These are phyloP conservation scores for Penstemon barbatus DNA, from an alignment of 257 asterid genomes.

Conservation along the genomic window DNA sequence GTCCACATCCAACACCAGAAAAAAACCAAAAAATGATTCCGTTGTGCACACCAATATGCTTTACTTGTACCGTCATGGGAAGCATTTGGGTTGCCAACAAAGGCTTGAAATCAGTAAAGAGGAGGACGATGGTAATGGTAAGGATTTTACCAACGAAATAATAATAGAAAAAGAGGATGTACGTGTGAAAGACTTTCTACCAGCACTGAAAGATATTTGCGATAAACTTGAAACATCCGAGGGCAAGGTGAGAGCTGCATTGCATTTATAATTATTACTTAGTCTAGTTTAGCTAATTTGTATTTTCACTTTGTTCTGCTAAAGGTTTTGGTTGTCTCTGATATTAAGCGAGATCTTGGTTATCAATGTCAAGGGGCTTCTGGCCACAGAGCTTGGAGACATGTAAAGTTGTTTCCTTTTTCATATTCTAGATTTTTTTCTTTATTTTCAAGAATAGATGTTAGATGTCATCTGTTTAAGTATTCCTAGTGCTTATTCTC, in stretches of 20 bases:
- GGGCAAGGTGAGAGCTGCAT: constrained; percentile 63
- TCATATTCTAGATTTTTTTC: neutral
- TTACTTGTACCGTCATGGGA: constrained; percentile 71
- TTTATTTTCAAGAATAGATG: constrained; percentile 9
- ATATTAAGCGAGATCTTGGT: constrained; percentile 79
- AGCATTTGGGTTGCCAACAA: constrained; percentile 79
- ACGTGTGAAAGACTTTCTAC: constrained; percentile 71
- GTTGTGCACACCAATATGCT: constrained; percentile 77
- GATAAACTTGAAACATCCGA: constrained; percentile 77
- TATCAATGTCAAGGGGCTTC: constrained; percentile 43
- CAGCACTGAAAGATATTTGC: constrained; percentile 76
- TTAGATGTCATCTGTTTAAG: constrained; percentile 10
- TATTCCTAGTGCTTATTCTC: constrained; percentile 21
- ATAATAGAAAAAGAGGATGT: constrained; percentile 49
- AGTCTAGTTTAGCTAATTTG: constrained; percentile 24
- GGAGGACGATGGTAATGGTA: constrained; percentile 55
- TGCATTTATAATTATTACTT: too few relatives aligned
- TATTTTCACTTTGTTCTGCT: constrained; percentile 29
- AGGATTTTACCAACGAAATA: constrained; percentile 42
- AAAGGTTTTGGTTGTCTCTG: constrained; percentile 88
- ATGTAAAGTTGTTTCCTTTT: constrained; percentile 39
- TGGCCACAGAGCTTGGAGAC: constrained; percentile 93
- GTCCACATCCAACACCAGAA: constrained; percentile 30
- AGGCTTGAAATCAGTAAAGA: constrained; percentile 82
- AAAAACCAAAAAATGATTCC: constrained; percentile 43